Evolutionary conservation across 2,329 filamentous ascomycete genomes (phyloP).

Genomic region (Calonectria fujianensis): DNA sequence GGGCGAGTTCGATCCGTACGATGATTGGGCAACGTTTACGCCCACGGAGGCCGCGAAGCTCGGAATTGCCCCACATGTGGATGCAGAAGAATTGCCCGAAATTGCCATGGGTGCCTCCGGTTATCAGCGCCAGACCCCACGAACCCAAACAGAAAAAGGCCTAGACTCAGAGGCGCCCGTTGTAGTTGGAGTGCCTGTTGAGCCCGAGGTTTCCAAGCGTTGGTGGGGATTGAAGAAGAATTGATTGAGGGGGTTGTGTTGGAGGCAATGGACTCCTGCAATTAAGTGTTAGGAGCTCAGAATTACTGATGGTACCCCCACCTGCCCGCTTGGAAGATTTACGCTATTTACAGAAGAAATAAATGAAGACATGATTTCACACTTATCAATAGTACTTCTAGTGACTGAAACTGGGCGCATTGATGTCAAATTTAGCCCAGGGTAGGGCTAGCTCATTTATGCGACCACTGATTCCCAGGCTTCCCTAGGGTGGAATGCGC

Average conservation of each 20-base stretch:
- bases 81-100: conserved; percentile 22
- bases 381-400: neutral
- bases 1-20: conserved; percentile 34
- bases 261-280: neutral
- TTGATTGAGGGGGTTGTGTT: neutral
- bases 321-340: neutral
- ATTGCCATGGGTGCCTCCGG: conserved; percentile 20
- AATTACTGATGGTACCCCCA: neutral
- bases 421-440: no score
- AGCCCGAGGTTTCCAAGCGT: conserved; percentile 5
- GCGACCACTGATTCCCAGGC: neutral
- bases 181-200: neutral
- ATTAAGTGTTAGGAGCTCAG: neutral
- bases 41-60: conserved; percentile 30
- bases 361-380: neutral
- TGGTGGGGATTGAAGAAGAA: conserved; percentile 12
- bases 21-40: conserved; percentile 38
- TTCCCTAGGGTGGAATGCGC: neutral
- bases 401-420: neutral
- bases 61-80: conserved; percentile 20
- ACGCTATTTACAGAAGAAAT: neutral
- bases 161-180: conserved; percentile 5
- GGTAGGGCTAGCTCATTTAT: neutral
- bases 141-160: neutral
- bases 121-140: neutral